Base-by-base conservation (phyloP, 129 eudicot species). In the Calendula officinalis region DNA sequence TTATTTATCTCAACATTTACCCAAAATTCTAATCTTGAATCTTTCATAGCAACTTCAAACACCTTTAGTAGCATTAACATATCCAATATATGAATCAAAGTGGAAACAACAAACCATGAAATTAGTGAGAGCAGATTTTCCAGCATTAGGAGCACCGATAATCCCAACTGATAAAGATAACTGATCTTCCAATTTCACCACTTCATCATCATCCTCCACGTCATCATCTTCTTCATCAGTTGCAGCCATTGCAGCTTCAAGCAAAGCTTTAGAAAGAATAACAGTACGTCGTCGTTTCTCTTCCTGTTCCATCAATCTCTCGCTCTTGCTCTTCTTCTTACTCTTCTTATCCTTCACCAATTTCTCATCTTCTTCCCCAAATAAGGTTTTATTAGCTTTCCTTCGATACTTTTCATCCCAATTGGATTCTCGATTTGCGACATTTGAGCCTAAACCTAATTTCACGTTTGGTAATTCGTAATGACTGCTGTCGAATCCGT, bases 71-170 rank as follows among this genome's bases (percentile, higher is more conserved):
- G 60, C 60, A 55, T 55, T 34, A 56, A 56, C 5, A 3, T 3
- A 39, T 15, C 36, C n/a, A 16, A 16, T 49, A 60, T 39, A 44
- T 43, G 17, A 6, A 69, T 60, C 0, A 0, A 41, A 74, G 7
- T 14, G 22, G 37, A 38, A 40, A 8, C 53, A 22, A 55, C 89
- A 37, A 34, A 86, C 97, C 91, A 90, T 82, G 81, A 11, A 80
- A 73, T 90, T 90, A n/a, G 97, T 86, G 22, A 90, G 86, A 8
- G 97, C 86, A 37, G 97, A 90, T 50, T 90, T 90, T 6, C 97
- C 97, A 64, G 97, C 97, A 84, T 90, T 90, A 0, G 97, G 97
- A 59, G 97, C 95, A 8, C 97, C 97, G 70, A 90, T 75, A 66
- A 90, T 84, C 62, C 97, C 97, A 65, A 92, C 96, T 32, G 95